Evolutionary conservation across 257 asterid species (phyloP).

Genomic region (Forsythia viridissima): DNA sequence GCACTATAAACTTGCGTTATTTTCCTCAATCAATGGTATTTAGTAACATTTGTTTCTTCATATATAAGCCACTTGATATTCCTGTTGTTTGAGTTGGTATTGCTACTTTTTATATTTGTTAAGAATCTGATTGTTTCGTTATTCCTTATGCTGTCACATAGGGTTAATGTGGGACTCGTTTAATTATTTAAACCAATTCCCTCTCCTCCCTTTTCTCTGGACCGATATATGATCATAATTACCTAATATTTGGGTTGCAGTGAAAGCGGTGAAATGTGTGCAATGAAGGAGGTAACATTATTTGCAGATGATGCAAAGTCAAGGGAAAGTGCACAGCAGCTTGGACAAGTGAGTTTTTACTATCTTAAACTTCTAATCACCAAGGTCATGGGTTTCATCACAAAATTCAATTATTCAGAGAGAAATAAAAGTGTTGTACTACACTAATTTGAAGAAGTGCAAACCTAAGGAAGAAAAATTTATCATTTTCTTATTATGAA

Average conservation of each 20-base stretch:
- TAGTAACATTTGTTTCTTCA: background rate
- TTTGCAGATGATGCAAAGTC: constrained; percentile 51
- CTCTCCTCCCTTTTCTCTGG: background rate
- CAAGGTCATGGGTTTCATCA: background rate
- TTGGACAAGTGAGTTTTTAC: constrained; percentile 49
- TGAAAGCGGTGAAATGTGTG: constrained; percentile 81
- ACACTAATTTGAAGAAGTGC: background rate
- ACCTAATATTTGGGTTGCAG: constrained; percentile 35
- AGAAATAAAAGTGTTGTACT: background rate
- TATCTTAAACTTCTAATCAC: constrained; percentile 9
- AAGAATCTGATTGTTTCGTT: background rate
- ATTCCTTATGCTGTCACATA: too few relatives aligned
- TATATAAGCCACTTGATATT: background rate
- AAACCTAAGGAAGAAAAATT: background rate
- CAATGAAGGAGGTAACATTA: constrained; percentile 73
- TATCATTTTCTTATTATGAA: background rate
- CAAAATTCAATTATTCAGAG: constrained; percentile 10
- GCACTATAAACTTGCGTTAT: background rate
- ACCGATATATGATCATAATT: constrained; percentile 5
- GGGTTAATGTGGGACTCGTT: background rate
- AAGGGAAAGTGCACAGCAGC: constrained; percentile 53
- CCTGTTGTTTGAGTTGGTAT: background rate
- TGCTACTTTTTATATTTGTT: background rate
- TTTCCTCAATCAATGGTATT: constrained; percentile 2
- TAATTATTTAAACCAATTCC: too few relatives aligned